Evolutionary conservation across 768 basidiomycete species (phyloP).

Genomic region (Trametes cingulata): DNA sequence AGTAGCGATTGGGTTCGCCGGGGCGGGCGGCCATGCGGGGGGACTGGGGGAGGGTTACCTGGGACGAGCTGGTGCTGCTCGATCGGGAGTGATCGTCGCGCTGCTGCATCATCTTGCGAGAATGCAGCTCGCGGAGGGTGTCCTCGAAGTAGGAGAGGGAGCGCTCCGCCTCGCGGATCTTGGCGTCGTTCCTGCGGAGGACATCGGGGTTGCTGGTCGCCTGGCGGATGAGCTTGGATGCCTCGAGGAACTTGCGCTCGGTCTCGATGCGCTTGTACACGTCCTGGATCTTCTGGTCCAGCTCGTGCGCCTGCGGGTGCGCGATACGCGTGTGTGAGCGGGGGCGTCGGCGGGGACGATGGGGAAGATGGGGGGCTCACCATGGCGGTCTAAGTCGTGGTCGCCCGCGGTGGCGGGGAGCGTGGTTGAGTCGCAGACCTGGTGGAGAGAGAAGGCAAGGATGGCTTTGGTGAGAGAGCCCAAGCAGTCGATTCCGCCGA

Average conservation of each 20-base stretch:
- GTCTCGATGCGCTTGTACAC: slow-evolving; percentile 88
- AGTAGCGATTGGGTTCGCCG: slow-evolving; percentile 17
- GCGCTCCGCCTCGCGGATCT: slow-evolving; percentile 85
- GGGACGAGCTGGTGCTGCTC: slow-evolving; percentile 35
- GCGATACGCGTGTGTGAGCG: slow-evolving; percentile 12
- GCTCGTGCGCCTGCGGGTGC: slow-evolving; percentile 45
- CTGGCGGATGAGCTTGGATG: slow-evolving; percentile 71
- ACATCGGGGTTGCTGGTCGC: slow-evolving; percentile 90
- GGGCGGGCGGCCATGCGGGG: slow-evolving; percentile 17
- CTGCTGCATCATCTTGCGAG: slow-evolving; percentile 64
- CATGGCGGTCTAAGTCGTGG: slow-evolving; percentile 25
- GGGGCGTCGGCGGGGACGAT: background rate
- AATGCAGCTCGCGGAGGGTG: slow-evolving; percentile 79
- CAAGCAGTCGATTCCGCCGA: slow-evolving; percentile 1
- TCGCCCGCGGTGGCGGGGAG: slow-evolving; percentile 22
- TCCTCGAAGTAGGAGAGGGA: slow-evolving; percentile 87
- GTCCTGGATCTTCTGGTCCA: slow-evolving; percentile 93
- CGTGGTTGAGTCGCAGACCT: slow-evolving; percentile 13
- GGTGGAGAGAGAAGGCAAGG: slow-evolving; percentile 10
- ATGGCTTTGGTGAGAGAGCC: slow-evolving; percentile 13
- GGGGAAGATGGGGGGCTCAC: slow-evolving; percentile 15
- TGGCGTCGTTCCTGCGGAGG: slow-evolving; percentile 73
- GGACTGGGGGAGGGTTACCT: slow-evolving; percentile 26
- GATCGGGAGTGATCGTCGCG: slow-evolving; percentile 59
- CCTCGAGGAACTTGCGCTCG: slow-evolving; percentile 91